These are phyloP conservation scores for Sporothrix humicola DNA, from an alignment of 2,329 filamentous ascomycete species.

Conservation along the genomic window DNA sequence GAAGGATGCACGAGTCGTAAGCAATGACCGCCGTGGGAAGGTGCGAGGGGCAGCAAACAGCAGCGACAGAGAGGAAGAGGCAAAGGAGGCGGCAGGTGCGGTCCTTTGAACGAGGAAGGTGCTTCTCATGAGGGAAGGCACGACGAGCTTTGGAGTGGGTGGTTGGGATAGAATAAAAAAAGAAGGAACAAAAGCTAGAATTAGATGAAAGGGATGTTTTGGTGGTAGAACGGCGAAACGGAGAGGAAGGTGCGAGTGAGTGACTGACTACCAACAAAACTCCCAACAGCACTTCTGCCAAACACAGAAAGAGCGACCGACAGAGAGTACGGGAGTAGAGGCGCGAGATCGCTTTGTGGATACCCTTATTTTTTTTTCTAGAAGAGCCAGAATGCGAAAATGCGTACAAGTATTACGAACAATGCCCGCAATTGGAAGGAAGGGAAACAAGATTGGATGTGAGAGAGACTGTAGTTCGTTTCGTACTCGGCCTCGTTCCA, in stretches of 20 bases:
- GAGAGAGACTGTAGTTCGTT: background rate
- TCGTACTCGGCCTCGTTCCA: background rate
- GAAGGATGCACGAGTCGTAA: background rate
- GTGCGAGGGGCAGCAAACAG: background rate
- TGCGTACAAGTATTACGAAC: background rate
- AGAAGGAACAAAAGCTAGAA: background rate
- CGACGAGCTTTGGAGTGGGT: background rate
- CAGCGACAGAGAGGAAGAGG: background rate
- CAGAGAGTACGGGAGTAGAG: background rate
- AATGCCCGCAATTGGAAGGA: conserved; percentile 27
- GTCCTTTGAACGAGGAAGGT: conserved; percentile 32
- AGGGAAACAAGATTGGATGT: conserved; percentile 23
- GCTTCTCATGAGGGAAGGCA: conserved; percentile 28
- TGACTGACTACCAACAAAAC: no score
- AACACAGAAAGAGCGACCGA: no score
- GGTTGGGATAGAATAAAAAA: background rate
- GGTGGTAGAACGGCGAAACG: conserved; percentile 8
- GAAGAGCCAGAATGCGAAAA: background rate
- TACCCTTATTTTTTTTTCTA: background rate
- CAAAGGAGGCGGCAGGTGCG: conserved; percentile 33
- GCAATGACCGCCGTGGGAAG: conserved; percentile 9
- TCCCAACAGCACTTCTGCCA: no score
- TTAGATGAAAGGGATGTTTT: background rate
- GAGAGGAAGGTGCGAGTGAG: conserved; percentile 15
- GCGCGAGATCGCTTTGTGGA: conserved; percentile 15